Conservation (phyloP, 352 stramenopile genomes). For the Phytophthora agathidicida region DNA sequence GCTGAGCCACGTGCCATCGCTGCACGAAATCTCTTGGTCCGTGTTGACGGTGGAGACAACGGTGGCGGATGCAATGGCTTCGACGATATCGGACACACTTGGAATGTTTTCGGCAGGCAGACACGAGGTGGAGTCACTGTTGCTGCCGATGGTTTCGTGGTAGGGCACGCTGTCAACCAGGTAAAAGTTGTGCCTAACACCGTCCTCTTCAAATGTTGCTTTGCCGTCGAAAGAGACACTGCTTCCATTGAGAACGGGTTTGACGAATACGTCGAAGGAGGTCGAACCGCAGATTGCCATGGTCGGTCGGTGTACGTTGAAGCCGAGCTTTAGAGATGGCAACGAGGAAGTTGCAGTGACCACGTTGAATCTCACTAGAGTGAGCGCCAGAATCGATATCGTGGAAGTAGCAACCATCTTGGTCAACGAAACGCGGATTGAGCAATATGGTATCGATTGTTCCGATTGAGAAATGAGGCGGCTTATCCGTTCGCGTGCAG, state of each 20-base stretch:
- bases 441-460: not conserved
- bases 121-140: constrained; percentile 17
- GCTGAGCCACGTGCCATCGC: constrained; percentile 32
- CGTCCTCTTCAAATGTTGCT: constrained; percentile 35
- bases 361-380: not conserved
- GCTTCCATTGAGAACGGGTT: constrained; percentile 24
- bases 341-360: constrained; percentile 12
- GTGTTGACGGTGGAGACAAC: constrained; percentile 41
- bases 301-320: constrained; percentile 51
- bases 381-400: not conserved
- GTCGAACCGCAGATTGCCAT: constrained; percentile 47
- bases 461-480: constrained; percentile 23
- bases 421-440: not conserved
- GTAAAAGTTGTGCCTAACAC: constrained; percentile 41
- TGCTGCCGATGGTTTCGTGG: constrained; percentile 17
- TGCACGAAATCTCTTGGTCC: constrained; percentile 45
- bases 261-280: constrained; percentile 48
- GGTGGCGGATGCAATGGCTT: constrained; percentile 32
- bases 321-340: constrained; percentile 37
- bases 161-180: constrained; percentile 45
- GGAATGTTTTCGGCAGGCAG: constrained; percentile 21
- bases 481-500: not conserved
- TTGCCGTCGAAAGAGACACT: constrained; percentile 48
- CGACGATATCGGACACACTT: constrained; percentile 35
- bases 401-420: constrained; percentile 16